These are phyloP conservation scores for Mycena belliarum DNA, from an alignment of 768 basidiomycete species.

Conservation along the genomic window DNA sequence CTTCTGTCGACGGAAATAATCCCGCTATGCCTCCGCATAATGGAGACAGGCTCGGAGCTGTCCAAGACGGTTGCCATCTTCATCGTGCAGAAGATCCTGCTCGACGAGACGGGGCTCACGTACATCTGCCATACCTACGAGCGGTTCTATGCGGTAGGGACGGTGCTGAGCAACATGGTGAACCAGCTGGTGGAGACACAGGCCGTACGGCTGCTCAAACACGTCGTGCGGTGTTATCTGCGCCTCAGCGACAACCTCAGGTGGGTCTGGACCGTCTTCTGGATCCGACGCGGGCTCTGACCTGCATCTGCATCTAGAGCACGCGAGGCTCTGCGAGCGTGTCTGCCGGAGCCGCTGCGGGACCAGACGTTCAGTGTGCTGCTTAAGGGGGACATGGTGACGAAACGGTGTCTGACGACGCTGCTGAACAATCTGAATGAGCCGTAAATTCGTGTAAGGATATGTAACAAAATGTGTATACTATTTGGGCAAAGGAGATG, in stretches of 20 bases:
- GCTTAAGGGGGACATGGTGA: slow-evolving; percentile 98
- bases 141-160: slow-evolving; percentile 97
- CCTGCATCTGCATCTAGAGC: slow-evolving; percentile 61
- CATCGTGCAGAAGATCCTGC: slow-evolving; percentile 96
- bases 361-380: slow-evolving; percentile 91
- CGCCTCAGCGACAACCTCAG: slow-evolving; percentile 94
- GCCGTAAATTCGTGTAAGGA: slow-evolving; percentile 36
- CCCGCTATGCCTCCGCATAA: slow-evolving; percentile 97
- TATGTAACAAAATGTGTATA: no score
- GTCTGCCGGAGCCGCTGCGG: slow-evolving; percentile 91
- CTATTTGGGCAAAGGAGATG: no score
- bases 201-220: slow-evolving; percentile 93
- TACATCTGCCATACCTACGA: slow-evolving; percentile 99
- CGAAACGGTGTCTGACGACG: slow-evolving; percentile 90
- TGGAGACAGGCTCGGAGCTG: slow-evolving; percentile 99
- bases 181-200: slow-evolving; percentile 97
- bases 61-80: slow-evolving; percentile 99
- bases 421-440: slow-evolving; percentile 87
- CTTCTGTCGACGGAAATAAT: slow-evolving; percentile 99
- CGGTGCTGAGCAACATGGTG: slow-evolving; percentile 98
- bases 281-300: not conserved
- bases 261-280: slow-evolving; percentile 40
- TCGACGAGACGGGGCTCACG: slow-evolving; percentile 96
- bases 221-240: slow-evolving; percentile 96
- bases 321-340: slow-evolving; percentile 91